Evolutionary conservation across 345 rosid species (phyloP).

Genomic region (Crucihimalaya himalaica): DNA sequence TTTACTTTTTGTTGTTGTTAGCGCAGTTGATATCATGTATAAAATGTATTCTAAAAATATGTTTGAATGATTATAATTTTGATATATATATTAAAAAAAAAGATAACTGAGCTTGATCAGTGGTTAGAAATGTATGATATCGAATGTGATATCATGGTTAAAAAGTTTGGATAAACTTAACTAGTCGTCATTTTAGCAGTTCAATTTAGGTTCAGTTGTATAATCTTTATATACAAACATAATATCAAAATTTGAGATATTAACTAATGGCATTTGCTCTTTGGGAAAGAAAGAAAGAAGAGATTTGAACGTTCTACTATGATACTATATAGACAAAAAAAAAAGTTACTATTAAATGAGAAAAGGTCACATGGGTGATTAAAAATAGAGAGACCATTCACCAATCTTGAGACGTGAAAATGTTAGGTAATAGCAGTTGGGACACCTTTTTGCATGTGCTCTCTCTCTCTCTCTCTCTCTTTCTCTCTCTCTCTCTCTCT

Average conservation of each 20-base stretch:
- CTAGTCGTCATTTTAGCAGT: neutral
- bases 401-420: constrained; percentile 37
- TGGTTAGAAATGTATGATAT: neutral
- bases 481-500: neutral
- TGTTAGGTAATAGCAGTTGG: constrained; percentile 47
- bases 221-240: neutral
- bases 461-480: neutral
- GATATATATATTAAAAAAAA: neutral
- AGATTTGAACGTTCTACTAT: neutral
- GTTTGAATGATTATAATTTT: neutral
- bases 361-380: constrained; percentile 41
- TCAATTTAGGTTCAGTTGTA: neutral
- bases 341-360: neutral
- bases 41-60: neutral
- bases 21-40: no score
- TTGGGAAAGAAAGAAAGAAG: no score
- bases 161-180: neutral
- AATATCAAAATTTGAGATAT: neutral
- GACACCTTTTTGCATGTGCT: constrained; percentile 42
- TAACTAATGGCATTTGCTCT: neutral
- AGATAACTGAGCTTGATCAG: neutral
- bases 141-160: neutral
- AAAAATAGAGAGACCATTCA: constrained; percentile 38
- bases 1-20: no score
- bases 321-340: neutral